Base-by-base conservation (phyloP, 495 filamentous ascomycete species). In the Penicillium cinerascens region DNA sequence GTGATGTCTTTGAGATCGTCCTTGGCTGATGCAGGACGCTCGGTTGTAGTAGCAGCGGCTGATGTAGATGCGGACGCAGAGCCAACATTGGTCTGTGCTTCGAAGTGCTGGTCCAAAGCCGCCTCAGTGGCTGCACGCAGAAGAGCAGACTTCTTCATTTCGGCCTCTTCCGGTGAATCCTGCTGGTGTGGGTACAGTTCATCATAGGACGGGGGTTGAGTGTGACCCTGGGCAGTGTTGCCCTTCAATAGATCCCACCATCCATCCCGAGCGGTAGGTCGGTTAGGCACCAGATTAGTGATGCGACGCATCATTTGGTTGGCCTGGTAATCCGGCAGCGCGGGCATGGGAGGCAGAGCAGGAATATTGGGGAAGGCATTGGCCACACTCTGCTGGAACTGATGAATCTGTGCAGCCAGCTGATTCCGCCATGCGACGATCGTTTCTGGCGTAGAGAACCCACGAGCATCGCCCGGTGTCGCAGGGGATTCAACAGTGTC, bases 401-500 rank as follows among this genome's bases (percentile, higher is more conserved):
- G 85, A 46, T 92, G 87, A 58, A 93, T 81, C 60, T 93, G 91
- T 3, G 81, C 78, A 38, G 84, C 80, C 16, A 95, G 70, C 45
- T 90, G 86, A 46, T 92, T 87, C 51, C 86, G 82, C 78, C 89
- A 85, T 21, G 87, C 87, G 25, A 83, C 74, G 67, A 89, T 80
- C 22, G 85, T 78, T 16, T 86, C 81, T 2, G 81, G 76, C 18
- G 85, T 79, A 11, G 81, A 76, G 41, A 79, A 77, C 21, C 67
- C 61, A 23, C 63, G 65, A 21, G 60, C 61, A 56, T 71, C 60
- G 13, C 55, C 61, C 11, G 64, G 39, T 47, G 71, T 43, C 35
- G 64, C 50, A 39, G 64, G 50, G 54, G 66, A 55, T 48, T 69
- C 64, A n/a, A 35, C 52, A 53, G 55, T 10, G 48, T 61, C 50